Evolutionary conservation across 106 monocot genomes (phyloP).

Genomic region (Dendrobium officinale): DNA sequence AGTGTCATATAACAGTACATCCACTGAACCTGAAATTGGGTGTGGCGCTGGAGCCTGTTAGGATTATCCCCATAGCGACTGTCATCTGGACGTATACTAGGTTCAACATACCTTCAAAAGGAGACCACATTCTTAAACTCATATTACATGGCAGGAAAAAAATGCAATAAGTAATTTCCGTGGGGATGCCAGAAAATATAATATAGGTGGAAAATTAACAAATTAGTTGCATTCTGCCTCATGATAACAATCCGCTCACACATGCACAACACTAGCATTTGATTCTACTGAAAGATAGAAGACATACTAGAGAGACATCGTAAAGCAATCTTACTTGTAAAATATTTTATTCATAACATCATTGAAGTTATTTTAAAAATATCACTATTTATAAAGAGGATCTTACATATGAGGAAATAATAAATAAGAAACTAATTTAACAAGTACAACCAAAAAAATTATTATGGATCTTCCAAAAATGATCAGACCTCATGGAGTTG

Average conservation of each 20-base stretch:
- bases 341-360: no score
- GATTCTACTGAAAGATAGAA: background rate
- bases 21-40: conserved; percentile 86
- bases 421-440: no score
- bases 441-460: no score
- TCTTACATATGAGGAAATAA: no score
- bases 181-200: background rate
- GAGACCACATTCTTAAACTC: background rate
- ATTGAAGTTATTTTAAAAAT: no score
- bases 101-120: conserved; percentile 85
- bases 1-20: background rate
- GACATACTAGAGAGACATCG: background rate
- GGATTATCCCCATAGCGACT: conserved; percentile 98
- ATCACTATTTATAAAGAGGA: no score
- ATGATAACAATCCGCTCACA: no score
- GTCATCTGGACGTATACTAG: conserved; percentile 96
- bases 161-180: background rate
- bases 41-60: conserved; percentile 93
- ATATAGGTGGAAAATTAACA: background rate
- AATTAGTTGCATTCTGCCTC: background rate
- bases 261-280: background rate
- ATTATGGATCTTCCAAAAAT: no score
- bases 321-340: no score
- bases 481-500: no score
- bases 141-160: background rate